These are phyloP conservation scores for Schizopora paradoxa DNA, from an alignment of 1,284 basidiomycete species.

Conservation along the genomic window DNA sequence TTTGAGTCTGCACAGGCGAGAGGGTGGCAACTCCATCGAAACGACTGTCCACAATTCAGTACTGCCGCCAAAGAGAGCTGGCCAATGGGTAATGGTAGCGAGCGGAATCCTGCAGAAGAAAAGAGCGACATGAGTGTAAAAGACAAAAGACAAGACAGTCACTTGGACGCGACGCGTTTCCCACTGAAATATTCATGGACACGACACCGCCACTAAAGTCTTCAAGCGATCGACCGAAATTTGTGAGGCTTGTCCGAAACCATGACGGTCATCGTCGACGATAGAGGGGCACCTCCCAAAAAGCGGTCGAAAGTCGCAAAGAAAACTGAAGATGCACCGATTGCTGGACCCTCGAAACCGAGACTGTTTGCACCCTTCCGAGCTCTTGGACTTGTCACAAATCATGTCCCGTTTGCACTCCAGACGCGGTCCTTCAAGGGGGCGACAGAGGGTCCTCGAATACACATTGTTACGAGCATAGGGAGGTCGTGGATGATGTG, in stretches of 20 bases:
- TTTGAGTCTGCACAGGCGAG: slow-evolving; percentile 26
- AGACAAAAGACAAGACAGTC: background rate
- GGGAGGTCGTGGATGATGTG: slow-evolving; percentile 94
- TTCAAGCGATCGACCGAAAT: too few relatives aligned
- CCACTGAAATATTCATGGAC: background rate
- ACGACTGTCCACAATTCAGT: slow-evolving; percentile 76
- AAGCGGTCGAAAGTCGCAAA: slow-evolving; percentile 20
- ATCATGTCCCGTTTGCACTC: slow-evolving; percentile 85
- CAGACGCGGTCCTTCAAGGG: slow-evolving; percentile 87
- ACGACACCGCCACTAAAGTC: background rate
- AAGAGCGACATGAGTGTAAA: slow-evolving; percentile 15
- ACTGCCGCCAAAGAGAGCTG: slow-evolving; percentile 71
- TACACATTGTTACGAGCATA: slow-evolving; percentile 85
- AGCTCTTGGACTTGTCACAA: slow-evolving; percentile 89
- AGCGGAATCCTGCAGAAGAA: slow-evolving; percentile 43
- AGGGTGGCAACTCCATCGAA: slow-evolving; percentile 64
- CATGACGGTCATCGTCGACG: background rate
- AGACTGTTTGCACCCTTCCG: slow-evolving; percentile 92
- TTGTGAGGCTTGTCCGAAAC: too few relatives aligned
- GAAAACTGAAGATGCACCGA: background rate
- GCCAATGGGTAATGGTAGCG: slow-evolving; percentile 51
- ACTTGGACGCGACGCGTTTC: background rate
- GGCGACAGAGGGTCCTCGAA: slow-evolving; percentile 72
- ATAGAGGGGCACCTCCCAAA: slow-evolving; percentile 20
- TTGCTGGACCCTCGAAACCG: slow-evolving; percentile 12